Evolutionary conservation across 1,139 yeast species (phyloP), one percentile per base, ranked within the genome.

Genomic region (Wickerhamiella pararugosa): DNA sequence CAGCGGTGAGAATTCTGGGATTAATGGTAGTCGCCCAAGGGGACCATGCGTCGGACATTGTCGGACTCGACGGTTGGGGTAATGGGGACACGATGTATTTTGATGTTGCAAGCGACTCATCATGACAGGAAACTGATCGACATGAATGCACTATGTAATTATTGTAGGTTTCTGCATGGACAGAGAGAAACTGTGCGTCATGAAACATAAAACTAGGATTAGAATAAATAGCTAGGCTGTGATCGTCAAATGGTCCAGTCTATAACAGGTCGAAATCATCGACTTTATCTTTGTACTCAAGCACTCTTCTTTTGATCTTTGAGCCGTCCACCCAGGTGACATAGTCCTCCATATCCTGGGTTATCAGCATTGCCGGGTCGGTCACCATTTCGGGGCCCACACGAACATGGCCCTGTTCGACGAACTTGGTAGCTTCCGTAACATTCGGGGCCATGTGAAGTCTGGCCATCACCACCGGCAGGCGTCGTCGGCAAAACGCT

Each of bases 361-460:
- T 87, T 2, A 92, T 93, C 53, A 92, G 67, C 59, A 79, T 90
- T 0, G 98, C 96, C 3, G 98, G 93, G 59, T 92, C 98, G 0
- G 95, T 86, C 39, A 92, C 77, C 30, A 90, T 80, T 56, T 86
- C 83, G 7, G 97, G 98, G 0, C 99, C 99, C 7, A 92, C 94
- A 52, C 98, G 72, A 4, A 92, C 94, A 57, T 92, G 97, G 3
- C 99, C 99, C 60, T 90, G 97, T 57, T 90, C 97, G 21, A 92
- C 73, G 57, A 83, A 84, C 39, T 83, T 83, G 21, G 87, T 82
- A 0, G 97, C 98, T 60, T 86, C 97, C 31, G 73, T 67, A 34
- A 90, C 70, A 37, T 80, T 80, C 56, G 87, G 90, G 0, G 95
- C 92, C 99, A 92, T 92, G 55, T 81, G 84, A 50, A 87, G 67